Base-by-base conservation (phyloP, 495 filamentous ascomycete genomes). In the Penicillium tannophilum region DNA sequence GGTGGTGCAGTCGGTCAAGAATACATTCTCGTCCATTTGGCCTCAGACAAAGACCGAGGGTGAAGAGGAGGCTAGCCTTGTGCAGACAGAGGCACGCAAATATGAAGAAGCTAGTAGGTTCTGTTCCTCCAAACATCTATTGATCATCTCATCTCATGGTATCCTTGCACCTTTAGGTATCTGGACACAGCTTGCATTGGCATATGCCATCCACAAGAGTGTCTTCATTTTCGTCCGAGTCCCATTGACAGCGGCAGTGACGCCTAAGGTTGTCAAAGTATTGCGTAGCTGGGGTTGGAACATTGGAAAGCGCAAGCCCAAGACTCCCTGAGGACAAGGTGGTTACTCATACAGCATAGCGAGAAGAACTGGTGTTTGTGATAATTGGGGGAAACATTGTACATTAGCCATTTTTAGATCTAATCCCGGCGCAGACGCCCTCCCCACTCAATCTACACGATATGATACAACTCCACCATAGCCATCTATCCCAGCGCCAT, bases 121-220 rank as follows among this genome's bases (percentile, higher is more conserved):
- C 17, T n/a, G 4, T 12, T 14, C 39, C 16, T 41, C 14, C n/a
- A 1, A 16, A 41, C 16, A n/a, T 41, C 14, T 16, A 41, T 28
- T 7, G 16, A 41, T 3, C 39, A 41, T 41, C 4, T 6, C 16
- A 41, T 41, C 39, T 41, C 39, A 35, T 56, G 23, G 46, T 19
- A 26, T 20, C 24, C 6, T 61, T 17, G 31, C 46, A 62, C 51
- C 12, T n/a, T 30, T 43, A 90, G 88, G 85, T 62, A 76, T 91
- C 44, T 89, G 87, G 86, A 99, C 94, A 4, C 92, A 97, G 64
- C 77, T 98, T 26, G 94, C 89, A 14, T 83, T 99, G 14, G 95
- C 94, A 6, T 99, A 99, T 64, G 94, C 93, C 0, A 88, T 99
- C 52, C 94, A 99, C 79, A 99, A 99, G 75, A 94, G 89, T 60